A percentile compares a stretch with the other conserved stretches of the same genome.
Evolutionary conservation across 1,139 yeast species (phyloP).

Genomic region (Yarrowia galli): DNA sequence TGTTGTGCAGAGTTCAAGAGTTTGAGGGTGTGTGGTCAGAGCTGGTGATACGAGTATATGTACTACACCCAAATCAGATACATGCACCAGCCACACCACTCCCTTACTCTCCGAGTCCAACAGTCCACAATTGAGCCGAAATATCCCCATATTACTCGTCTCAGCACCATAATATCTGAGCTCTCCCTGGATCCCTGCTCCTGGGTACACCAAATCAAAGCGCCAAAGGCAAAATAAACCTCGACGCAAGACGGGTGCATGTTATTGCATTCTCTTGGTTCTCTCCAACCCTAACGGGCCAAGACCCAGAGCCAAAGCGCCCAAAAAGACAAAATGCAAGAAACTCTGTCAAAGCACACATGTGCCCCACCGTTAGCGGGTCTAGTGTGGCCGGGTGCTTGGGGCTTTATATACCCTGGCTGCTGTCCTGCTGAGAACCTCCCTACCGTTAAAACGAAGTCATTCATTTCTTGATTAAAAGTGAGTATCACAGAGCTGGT

Average conservation of each 20-base stretch:
- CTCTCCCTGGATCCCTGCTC: neutral
- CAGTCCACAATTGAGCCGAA: no score
- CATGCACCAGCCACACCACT: no score
- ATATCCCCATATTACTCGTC: no score
- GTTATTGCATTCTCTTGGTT: conserved; percentile 24
- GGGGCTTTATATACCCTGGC: conserved; percentile 18
- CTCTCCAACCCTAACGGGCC: neutral
- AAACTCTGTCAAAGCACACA: neutral
- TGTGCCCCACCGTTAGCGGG: conserved; percentile 34
- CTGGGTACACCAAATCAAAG: neutral
- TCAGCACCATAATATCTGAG: neutral
- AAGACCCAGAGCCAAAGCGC: neutral
- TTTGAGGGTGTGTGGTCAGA: no score
- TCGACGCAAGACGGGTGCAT: neutral
- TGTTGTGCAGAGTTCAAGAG: neutral
- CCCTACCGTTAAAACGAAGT: conserved; percentile 34
- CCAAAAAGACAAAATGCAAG: neutral
- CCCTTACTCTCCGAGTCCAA: no score
- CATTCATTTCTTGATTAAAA: conserved; percentile 37
- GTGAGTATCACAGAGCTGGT: conserved; percentile 13
- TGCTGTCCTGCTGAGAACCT: neutral
- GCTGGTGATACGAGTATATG: no score
- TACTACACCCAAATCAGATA: no score
- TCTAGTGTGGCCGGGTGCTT: neutral
- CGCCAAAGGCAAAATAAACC: neutral